phyloP scores from a whole-genome alignment of 2,329 filamentous ascomycete species.

The Rachicladosporium sp. region DNA sequence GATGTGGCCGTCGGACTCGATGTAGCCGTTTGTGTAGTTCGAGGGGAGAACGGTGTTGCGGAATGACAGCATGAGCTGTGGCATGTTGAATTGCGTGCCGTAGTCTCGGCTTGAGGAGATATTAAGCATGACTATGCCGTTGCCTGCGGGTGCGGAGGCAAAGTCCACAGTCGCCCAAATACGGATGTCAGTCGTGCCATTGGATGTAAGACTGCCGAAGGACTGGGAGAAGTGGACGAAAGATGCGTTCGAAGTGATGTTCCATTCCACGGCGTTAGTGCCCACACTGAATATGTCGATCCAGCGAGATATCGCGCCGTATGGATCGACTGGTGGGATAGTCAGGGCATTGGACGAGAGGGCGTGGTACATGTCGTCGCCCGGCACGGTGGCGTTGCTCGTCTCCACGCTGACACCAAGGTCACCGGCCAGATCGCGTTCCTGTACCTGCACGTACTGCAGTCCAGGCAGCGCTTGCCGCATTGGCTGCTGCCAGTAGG shows the following conservation, averaged over 20 bases:
- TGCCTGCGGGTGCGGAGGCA: constrained; percentile 31
- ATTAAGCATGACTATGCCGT: constrained; percentile 31
- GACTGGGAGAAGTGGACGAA: constrained; percentile 43
- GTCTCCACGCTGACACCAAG: constrained; percentile 54
- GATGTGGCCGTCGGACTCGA: constrained; percentile 43
- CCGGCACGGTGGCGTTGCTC: constrained; percentile 53
- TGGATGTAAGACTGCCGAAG: constrained; percentile 37
- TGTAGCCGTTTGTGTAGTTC: constrained; percentile 45
- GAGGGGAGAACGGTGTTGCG: constrained; percentile 37
- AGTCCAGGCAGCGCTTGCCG: constrained; percentile 52
- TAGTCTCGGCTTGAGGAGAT: constrained; percentile 43
- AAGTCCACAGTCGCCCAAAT: constrained; percentile 47
- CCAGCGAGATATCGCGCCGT: constrained; percentile 43
- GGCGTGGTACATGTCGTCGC: constrained; percentile 50
- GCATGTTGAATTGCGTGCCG: constrained; percentile 26
- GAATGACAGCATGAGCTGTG: constrained; percentile 43
- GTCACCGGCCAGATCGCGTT: constrained; percentile 48
- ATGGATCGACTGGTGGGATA: constrained; percentile 46
- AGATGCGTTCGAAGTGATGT: constrained; percentile 31
- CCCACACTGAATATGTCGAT: constrained; percentile 54
- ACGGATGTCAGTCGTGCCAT: constrained; percentile 37
- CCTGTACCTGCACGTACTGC: constrained; percentile 45
- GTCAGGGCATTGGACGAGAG: constrained; percentile 41
- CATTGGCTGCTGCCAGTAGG: constrained; percentile 59
- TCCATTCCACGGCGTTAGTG: constrained; percentile 41